Evolutionary conservation across 257 asterid genomes (phyloP), one percentile per base, ranked within the genome.

Genomic region (Primulina eburnea): DNA sequence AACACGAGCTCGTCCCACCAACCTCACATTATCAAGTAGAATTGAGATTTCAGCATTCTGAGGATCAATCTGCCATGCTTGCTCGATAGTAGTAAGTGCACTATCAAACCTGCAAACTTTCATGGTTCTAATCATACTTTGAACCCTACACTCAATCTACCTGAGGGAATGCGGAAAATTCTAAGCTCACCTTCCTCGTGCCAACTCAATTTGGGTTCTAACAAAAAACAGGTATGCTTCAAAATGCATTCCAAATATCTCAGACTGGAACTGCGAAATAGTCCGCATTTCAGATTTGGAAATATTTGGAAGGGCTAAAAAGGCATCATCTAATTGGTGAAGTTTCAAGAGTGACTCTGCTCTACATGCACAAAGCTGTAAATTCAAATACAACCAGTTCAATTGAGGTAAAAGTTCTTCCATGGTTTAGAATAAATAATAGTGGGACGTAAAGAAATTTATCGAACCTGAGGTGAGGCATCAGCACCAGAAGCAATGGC

Each of bases 281-380:
- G 75, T 24, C 20, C 71, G 50, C 12, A 63, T 33, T 47, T 73
- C 75, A 43, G 77, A 73, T 71, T 74, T 82, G 72, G 89, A 82
- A 73, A 83, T 50, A 47, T 79, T 74, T 37, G 97, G 80, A 33
- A 85, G 61, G 16, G 85, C 76, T 16, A 58, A 64, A 47, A 71
- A 76, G 7, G 95, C 95, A 69, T 83, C 92, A 6, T 89, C 95
- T 58, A 84, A 70, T 55, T 79, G 89, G 79, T 81, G 88, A 72
- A 90, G 92, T 84, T 93, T 90, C 81, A 90, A 73, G 71, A 89
- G 85, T 62, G 96, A 94, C 81, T 93, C 99, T 26, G 96, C 96
- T 78, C 87, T 85, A 79, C 95, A 89, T 38, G 97, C 90, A 71
- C 73, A 79, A 50, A 93, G 83, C 99, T 93, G 96, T 69, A 85